A percentile compares a stretch with the other conserved stretches of the same genome.
Evolutionary conservation across 768 basidiomycete genomes (phyloP).

Genomic region (Hemileccinum rubropunctum): DNA sequence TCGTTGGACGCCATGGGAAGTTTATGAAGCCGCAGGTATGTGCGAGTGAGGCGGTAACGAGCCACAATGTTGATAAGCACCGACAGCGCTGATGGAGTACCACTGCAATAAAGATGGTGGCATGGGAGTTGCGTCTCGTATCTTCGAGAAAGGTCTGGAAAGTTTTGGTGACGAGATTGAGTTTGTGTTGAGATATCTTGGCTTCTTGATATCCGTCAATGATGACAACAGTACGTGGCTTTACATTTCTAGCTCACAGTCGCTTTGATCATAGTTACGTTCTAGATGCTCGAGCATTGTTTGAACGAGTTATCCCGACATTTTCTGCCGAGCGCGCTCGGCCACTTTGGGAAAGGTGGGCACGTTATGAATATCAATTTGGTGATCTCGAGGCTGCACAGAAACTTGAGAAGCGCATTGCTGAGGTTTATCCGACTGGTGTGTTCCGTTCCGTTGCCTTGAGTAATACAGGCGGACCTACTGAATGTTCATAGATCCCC

Average conservation of each 20-base stretch:
- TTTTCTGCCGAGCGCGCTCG: slow-evolving; percentile 78
- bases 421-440: slow-evolving; percentile 87
- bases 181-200: slow-evolving; percentile 85
- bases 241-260: neutral
- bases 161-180: slow-evolving; percentile 78
- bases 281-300: slow-evolving; percentile 91
- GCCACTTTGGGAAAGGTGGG: slow-evolving; percentile 95
- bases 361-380: slow-evolving; percentile 91
- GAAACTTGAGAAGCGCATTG: slow-evolving; percentile 86
- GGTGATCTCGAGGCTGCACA: slow-evolving; percentile 87
- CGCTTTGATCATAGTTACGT: slow-evolving; percentile 2
- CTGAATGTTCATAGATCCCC: slow-evolving; percentile 57
- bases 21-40: slow-evolving; percentile 87
- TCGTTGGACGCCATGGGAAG: slow-evolving; percentile 83
- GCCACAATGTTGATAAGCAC: slow-evolving; percentile 5
- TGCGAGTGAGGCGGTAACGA: neutral
- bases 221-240: slow-evolving; percentile 83
- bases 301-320: slow-evolving; percentile 81
- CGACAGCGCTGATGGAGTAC: slow-evolving; percentile 88
- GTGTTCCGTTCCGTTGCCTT: slow-evolving; percentile 19
- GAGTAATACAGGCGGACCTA: neutral
- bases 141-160: slow-evolving; percentile 93
- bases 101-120: slow-evolving; percentile 78
- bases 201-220: slow-evolving; percentile 91
- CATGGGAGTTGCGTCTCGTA: slow-evolving; percentile 74